phyloP scores from a whole-genome alignment of 345 rosid species.

The Adansonia digitata region DNA sequence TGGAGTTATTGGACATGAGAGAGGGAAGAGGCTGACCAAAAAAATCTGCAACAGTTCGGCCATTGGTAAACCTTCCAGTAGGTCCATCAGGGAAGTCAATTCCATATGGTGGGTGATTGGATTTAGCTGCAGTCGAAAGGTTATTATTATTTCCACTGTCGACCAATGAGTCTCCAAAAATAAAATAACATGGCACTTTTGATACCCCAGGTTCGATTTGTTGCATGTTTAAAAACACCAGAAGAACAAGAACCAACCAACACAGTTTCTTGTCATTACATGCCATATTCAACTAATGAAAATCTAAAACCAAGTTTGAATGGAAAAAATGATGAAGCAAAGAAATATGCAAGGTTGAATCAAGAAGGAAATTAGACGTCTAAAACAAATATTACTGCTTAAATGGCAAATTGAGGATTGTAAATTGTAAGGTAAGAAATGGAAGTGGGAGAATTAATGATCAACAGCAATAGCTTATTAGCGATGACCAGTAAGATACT shows the following conservation, averaged over 20 bases:
- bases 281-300: neutral
- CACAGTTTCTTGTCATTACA: neutral
- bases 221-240: neutral
- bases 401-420: neutral
- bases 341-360: neutral
- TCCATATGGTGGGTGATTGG: constrained; percentile 77
- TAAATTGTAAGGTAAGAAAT: neutral
- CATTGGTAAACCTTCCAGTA: constrained; percentile 77
- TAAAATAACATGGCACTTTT: constrained; percentile 21
- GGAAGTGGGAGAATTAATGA: neutral
- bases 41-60: constrained; percentile 62
- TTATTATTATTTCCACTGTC: constrained; percentile 22
- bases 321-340: neutral
- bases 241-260: neutral
- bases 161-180: constrained; percentile 26
- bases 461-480: neutral
- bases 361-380: neutral
- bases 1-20: neutral
- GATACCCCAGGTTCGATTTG: neutral
- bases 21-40: constrained; percentile 5
- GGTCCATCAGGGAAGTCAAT: constrained; percentile 71
- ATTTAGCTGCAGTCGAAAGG: constrained; percentile 35
- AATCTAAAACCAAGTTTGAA: neutral
- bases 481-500: too few relatives aligned
- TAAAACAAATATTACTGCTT: neutral